phyloP scores from a whole-genome alignment of 805 yeast species.

The Saccharomycopsis fermentans region DNA sequence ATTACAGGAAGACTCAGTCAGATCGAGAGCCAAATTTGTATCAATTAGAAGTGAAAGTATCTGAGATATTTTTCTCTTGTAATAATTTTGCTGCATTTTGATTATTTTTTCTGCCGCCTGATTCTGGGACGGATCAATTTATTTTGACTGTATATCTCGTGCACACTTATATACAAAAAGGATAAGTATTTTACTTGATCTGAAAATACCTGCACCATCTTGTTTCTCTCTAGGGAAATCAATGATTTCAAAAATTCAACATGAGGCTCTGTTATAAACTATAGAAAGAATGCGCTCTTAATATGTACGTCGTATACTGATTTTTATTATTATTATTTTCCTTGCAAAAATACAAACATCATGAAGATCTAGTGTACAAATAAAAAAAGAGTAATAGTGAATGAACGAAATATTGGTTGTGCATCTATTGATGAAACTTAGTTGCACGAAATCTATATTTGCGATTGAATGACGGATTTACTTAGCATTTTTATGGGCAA shows the following conservation, averaged over 20 bases:
- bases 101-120: neutral
- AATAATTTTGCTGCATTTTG: neutral
- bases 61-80: neutral
- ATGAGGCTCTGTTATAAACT: neutral
- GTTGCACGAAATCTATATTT: neutral
- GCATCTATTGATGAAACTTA: too few species aligned
- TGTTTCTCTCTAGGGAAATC: neutral
- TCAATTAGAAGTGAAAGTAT: neutral
- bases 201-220: neutral
- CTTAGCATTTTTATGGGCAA: constrained; percentile 45
- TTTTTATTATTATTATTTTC: too few species aligned
- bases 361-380: too few species aligned
- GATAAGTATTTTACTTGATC: neutral
- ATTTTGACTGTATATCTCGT: neutral
- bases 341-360: too few species aligned
- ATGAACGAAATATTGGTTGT: too few species aligned
- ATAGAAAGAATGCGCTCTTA: too few species aligned
- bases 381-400: too few species aligned
- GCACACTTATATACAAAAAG: neutral
- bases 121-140: neutral
- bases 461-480: too few species aligned
- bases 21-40: too few species aligned
- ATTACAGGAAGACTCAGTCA: too few species aligned
- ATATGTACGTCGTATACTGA: too few species aligned
- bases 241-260: neutral